Conservation (phyloP, 176 grass and related monocot species). For the Thinopyrum elongatum region DNA sequence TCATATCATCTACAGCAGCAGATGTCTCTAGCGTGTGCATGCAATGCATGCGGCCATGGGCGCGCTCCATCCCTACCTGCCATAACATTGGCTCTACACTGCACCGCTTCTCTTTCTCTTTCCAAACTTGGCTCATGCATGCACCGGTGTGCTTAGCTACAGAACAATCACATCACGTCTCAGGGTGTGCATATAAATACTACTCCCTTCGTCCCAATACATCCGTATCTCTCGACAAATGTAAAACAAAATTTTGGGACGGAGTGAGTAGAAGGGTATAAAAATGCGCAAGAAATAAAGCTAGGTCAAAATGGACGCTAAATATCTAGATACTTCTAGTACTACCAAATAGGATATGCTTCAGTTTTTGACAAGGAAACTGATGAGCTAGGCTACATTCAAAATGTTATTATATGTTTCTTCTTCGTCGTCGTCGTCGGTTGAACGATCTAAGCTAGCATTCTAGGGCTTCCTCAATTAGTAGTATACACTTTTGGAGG, state of each 20-base stretch:
- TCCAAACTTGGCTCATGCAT: constrained; percentile 20
- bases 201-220: too few species aligned
- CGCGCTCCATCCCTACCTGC: neutral
- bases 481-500: constrained; percentile 18
- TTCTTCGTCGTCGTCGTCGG: neutral
- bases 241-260: too few species aligned
- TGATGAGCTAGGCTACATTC: neutral
- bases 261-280: too few species aligned
- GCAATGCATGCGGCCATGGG: constrained; percentile 23
- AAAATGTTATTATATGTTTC: neutral
- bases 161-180: neutral
- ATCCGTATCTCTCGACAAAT: too few species aligned
- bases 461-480: constrained; percentile 27
- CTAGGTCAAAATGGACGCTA: neutral
- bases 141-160: neutral
- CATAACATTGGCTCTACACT: neutral
- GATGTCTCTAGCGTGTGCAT: constrained; percentile 11
- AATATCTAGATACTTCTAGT: neutral
- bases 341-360: neutral
- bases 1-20: constrained; percentile 28
- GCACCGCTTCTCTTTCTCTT: neutral
- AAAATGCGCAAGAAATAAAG: neutral
- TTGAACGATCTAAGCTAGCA: constrained; percentile 5
- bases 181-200: neutral
- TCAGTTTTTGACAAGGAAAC: neutral